Percentiles rank a stretch among this genome's conserved stretches.
These are phyloP conservation scores for Sporothrix variecibatus DNA, from an alignment of 2,329 filamentous ascomycete genomes.

Conservation along the genomic window DNA sequence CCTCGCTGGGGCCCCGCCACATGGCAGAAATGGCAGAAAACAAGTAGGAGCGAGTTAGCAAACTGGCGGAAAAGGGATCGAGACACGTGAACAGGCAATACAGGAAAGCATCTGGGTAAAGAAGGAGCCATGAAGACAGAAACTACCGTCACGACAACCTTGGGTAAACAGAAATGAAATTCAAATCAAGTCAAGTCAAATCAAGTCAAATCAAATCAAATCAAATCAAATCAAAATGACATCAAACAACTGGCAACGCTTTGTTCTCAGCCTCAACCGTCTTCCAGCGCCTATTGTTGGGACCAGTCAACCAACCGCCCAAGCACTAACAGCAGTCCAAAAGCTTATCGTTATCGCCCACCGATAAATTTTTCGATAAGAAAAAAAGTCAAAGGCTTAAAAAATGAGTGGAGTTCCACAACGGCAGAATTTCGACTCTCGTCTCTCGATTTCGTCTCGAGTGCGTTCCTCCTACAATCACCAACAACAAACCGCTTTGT, in stretches of 20 bases:
- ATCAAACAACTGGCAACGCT: background rate
- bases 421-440: background rate
- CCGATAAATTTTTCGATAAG: background rate
- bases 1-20: background rate
- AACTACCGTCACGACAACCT: background rate
- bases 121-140: background rate
- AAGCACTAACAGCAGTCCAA: background rate
- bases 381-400: slow-evolving; percentile 15
- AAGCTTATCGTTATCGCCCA: slow-evolving; percentile 23
- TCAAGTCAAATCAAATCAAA: background rate
- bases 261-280: background rate
- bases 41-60: background rate
- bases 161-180: background rate
- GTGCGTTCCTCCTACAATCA: background rate
- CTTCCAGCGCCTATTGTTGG: background rate
- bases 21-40: slow-evolving; percentile 10
- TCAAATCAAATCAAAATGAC: background rate
- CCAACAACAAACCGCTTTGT: background rate
- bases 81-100: slow-evolving; percentile 9
- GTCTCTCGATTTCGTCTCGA: background rate
- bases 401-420: background rate
- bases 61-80: background rate
- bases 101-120: background rate
- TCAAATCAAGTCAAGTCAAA: background rate
- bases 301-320: background rate